A percentile compares a stretch with the other conserved stretches of the same genome.
Conservation (phyloP, 202 grass and related monocot genomes). For the Bolboschoenoplectus hybrid region DNA sequence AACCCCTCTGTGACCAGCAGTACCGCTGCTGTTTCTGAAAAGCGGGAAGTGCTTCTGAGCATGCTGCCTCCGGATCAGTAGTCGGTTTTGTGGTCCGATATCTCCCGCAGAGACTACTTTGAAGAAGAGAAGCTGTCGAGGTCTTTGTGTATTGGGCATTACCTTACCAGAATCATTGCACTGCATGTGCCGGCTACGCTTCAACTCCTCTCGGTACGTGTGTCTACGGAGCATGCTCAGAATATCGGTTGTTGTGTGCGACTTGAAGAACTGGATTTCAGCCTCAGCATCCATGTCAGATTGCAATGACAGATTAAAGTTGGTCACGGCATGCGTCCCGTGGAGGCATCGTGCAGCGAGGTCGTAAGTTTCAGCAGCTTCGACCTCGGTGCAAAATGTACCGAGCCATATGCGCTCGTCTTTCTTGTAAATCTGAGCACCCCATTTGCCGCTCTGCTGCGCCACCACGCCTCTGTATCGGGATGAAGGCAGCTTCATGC, state of each 20-base stretch:
- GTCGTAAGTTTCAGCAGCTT: neutral
- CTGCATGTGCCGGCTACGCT: neutral
- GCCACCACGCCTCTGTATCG: constrained; percentile 8
- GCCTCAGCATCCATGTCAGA: neutral
- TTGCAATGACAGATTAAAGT: neutral
- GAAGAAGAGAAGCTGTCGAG: neutral
- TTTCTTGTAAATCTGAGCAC: constrained; percentile 18
- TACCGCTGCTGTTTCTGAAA: neutral
- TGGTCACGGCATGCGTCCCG: neutral
- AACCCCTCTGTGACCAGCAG: neutral
- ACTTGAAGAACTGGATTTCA: neutral
- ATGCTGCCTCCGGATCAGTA: neutral
- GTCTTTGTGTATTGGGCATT: neutral
- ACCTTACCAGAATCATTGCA: neutral
- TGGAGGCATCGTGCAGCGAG: constrained; percentile 4
- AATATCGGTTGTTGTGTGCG: neutral
- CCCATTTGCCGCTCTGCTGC: constrained; percentile 18
- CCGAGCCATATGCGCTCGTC: constrained; percentile 7
- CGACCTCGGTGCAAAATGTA: constrained; percentile 6
- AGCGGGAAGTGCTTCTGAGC: neutral
- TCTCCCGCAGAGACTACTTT: neutral
- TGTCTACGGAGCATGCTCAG: neutral
- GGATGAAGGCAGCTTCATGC: constrained; percentile 11
- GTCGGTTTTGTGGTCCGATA: constrained; percentile 15
- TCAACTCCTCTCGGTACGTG: neutral